These are phyloP conservation scores for Teratosphaeria destructans DNA, from an alignment of 2,329 filamentous ascomycete genomes.

Conservation along the genomic window DNA sequence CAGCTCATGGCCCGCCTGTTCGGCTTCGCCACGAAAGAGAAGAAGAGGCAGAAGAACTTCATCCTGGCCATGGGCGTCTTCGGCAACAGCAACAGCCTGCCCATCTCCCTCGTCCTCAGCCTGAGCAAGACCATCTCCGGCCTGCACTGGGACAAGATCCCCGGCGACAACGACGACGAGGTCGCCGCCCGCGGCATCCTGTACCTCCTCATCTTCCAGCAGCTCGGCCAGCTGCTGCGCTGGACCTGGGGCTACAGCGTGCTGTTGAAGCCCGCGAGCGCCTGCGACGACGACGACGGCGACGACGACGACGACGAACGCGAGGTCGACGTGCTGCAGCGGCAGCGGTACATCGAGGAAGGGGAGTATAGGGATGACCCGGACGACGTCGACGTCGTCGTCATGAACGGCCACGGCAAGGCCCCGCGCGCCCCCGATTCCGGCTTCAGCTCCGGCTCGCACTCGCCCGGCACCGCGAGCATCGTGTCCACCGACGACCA, in stretches of 20 bases:
- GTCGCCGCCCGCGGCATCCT: slow-evolving; percentile 88
- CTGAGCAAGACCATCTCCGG: slow-evolving; percentile 85
- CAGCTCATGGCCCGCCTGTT: slow-evolving; percentile 61
- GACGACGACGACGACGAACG: slow-evolving; percentile 53
- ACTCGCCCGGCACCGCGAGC: slow-evolving; percentile 30
- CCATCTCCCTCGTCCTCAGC: slow-evolving; percentile 90
- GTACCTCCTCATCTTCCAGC: slow-evolving; percentile 94
- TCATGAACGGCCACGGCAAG: slow-evolving; percentile 14
- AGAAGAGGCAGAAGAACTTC: slow-evolving; percentile 79
- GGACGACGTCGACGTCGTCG: slow-evolving; percentile 35
- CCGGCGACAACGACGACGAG: slow-evolving; percentile 88
- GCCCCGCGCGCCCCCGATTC: slow-evolving; percentile 24
- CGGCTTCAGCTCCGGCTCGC: slow-evolving; percentile 37
- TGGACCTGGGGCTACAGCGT: slow-evolving; percentile 99
- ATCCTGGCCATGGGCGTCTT: slow-evolving; percentile 96
- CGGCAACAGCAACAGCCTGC: slow-evolving; percentile 94
- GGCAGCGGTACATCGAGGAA: slow-evolving; percentile 31
- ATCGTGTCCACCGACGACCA: slow-evolving; percentile 18
- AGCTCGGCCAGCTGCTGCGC: slow-evolving; percentile 84
- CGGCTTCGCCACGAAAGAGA: slow-evolving; percentile 45
- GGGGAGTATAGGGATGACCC: slow-evolving; percentile 47
- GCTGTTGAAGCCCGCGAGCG: slow-evolving; percentile 73
- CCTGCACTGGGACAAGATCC: slow-evolving; percentile 84
- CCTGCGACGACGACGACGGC: slow-evolving; percentile 57
- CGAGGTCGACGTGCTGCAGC: slow-evolving; percentile 35